A percentile compares a stretch with the other conserved stretches of the same genome.
Evolutionary conservation across 2,329 filamentous ascomycete species (phyloP).

Genomic region (Exutisphaerella laricina): DNA sequence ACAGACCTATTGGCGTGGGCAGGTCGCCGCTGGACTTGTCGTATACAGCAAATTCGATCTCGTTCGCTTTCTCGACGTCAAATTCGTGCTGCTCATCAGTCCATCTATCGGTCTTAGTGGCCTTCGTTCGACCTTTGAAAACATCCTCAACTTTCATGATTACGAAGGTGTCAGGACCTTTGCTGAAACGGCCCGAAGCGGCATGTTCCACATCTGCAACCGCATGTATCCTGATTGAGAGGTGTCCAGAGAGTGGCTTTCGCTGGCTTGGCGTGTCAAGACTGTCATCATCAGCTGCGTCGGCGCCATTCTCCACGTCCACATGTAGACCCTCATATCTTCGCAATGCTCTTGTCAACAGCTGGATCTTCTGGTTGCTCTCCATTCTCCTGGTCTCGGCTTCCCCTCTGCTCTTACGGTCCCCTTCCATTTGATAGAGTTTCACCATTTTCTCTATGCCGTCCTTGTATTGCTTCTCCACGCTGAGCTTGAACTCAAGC

Average conservation of each 20-base stretch:
- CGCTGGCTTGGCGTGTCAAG: slow-evolving; percentile 91
- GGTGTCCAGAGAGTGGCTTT: slow-evolving; percentile 88
- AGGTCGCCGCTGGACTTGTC: slow-evolving; percentile 80
- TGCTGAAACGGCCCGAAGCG: slow-evolving; percentile 70
- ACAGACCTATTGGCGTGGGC: slow-evolving; percentile 83
- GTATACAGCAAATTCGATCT: slow-evolving; percentile 96
- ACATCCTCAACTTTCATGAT: slow-evolving; percentile 95
- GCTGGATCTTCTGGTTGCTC: slow-evolving; percentile 95
- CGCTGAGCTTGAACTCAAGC: slow-evolving; percentile 96
- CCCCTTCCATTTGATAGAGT: slow-evolving; percentile 93
- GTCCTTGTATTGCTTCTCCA: slow-evolving; percentile 98
- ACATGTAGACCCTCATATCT: slow-evolving; percentile 97
- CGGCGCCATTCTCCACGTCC: slow-evolving; percentile 54
- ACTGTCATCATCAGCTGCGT: slow-evolving; percentile 74
- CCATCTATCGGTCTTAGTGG: slow-evolving; percentile 84
- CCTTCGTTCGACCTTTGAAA: slow-evolving; percentile 79
- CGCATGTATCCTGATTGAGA: slow-evolving; percentile 77
- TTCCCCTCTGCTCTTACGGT: slow-evolving; percentile 90
- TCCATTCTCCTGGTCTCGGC: slow-evolving; percentile 85
- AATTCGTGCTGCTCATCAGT: slow-evolving; percentile 85
- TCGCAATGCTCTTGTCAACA: slow-evolving; percentile 92
- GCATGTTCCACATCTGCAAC: slow-evolving; percentile 95
- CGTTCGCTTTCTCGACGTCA: slow-evolving; percentile 96
- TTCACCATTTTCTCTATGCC: slow-evolving; percentile 99
- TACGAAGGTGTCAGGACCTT: slow-evolving; percentile 91